A percentile compares a stretch with the other conserved stretches of the same genome.
phyloP scores from a whole-genome alignment of 495 filamentous ascomycete genomes.

The Neurospora intermedia region DNA sequence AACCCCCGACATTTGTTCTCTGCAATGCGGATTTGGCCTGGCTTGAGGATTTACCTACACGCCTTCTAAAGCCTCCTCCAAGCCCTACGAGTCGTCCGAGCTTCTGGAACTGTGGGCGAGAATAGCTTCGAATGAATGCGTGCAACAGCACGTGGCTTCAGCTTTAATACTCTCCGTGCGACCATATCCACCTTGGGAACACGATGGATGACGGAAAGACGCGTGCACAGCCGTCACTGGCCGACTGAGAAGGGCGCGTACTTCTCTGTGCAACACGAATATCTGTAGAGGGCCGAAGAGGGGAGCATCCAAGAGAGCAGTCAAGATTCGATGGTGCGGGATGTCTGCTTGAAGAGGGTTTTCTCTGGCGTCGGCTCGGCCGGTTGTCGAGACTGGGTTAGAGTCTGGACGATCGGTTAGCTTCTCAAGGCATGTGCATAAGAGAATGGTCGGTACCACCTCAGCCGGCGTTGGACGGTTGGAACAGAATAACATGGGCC shows the following conservation, averaged over 20 bases:
- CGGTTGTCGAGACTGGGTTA: background rate
- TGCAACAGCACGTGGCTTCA: background rate
- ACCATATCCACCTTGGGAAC: background rate
- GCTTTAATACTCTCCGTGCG: background rate
- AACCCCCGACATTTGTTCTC: background rate
- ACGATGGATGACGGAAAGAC: background rate
- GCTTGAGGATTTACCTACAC: background rate
- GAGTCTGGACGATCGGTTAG: background rate
- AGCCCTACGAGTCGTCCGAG: background rate
- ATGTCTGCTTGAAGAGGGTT: background rate
- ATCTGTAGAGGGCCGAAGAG: background rate
- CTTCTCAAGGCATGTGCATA: background rate
- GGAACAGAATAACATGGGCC: background rate
- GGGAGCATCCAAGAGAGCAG: background rate
- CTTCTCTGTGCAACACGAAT: background rate
- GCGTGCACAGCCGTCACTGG: background rate
- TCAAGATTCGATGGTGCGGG: background rate
- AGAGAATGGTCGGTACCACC: background rate
- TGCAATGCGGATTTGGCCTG: background rate
- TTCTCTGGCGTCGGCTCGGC: background rate
- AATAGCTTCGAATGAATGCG: background rate
- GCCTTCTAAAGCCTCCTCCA: background rate
- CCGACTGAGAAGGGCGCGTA: background rate
- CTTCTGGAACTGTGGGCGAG: background rate
- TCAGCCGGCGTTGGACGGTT: background rate